Evolutionary conservation across 202 grass and related monocot species (phyloP).

Genomic region (Setaria viridis): DNA sequence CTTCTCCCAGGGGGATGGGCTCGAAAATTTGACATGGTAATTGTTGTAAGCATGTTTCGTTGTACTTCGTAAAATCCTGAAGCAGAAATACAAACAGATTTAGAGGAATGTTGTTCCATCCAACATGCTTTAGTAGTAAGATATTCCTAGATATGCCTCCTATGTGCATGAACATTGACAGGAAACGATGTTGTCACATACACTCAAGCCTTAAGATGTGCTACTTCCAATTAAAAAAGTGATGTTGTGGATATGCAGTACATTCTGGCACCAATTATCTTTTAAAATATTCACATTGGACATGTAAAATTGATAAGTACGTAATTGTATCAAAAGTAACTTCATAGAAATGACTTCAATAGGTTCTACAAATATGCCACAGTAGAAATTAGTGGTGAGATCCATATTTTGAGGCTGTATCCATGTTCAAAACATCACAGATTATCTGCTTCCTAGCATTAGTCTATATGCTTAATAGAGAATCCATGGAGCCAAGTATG

Average conservation of each 20-base stretch:
- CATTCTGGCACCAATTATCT: background rate
- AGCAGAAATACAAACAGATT: conserved; percentile 35
- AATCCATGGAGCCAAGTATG: background rate
- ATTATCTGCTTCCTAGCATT: conserved; percentile 3
- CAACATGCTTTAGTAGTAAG: conserved; percentile 8
- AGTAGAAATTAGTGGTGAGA: background rate
- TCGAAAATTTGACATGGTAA: conserved; percentile 87
- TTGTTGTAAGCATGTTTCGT: conserved; percentile 68
- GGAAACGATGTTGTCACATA: conserved; percentile 5
- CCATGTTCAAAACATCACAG: background rate
- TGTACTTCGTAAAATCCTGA: conserved; percentile 97
- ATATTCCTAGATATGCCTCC: background rate
- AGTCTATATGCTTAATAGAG: background rate
- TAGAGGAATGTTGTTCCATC: conserved; percentile 3
- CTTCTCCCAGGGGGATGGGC: conserved; percentile 89
- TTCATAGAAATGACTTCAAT: background rate
- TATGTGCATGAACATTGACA: conserved; percentile 16
- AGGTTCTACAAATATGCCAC: background rate
- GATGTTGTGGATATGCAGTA: background rate
- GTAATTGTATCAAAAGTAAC: background rate
- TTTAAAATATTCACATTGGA: conserved; percentile 10
- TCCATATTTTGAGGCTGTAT: background rate
- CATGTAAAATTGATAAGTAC: background rate
- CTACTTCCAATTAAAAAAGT: background rate
- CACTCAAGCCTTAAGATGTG: background rate